Evolutionary conservation across 257 asterid species (phyloP).

Genomic region (Handroanthus guayacan): DNA sequence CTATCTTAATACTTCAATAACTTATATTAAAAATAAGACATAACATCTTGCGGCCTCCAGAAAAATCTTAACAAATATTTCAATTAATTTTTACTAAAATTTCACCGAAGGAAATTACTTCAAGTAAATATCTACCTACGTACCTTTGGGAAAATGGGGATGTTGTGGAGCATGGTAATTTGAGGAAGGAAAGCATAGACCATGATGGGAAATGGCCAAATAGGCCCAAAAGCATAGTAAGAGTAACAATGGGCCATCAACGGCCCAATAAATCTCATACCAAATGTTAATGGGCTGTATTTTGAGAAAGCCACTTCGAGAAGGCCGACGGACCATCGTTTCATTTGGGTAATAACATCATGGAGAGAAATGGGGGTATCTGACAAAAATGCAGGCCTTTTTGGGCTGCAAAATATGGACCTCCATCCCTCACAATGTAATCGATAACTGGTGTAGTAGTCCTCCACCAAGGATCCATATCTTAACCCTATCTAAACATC

Average conservation of each 20-base stretch:
- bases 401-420: constrained; percentile 65
- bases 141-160: constrained; percentile 79
- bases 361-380: constrained; percentile 66
- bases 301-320: constrained; percentile 69
- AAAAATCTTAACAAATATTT: too few relatives aligned
- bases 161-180: constrained; percentile 50
- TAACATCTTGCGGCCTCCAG: too few relatives aligned
- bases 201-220: constrained; percentile 63
- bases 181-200: constrained; percentile 73
- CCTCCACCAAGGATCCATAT: constrained; percentile 85
- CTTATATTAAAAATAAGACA: too few relatives aligned
- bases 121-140: background rate
- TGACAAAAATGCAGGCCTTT: constrained; percentile 74
- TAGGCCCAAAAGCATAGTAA: constrained; percentile 72
- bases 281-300: constrained; percentile 60
- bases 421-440: constrained; percentile 87
- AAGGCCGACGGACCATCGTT: constrained; percentile 80
- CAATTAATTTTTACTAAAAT: background rate
- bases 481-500: constrained; percentile 68
- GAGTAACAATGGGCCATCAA: constrained; percentile 59
- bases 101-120: background rate
- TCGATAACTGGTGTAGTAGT: constrained; percentile 64
- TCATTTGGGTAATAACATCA: constrained; percentile 62
- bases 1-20: too few relatives aligned
- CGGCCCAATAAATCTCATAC: constrained; percentile 51